Percentiles rank a stretch among this genome's conserved stretches.
Evolutionary conservation across 768 basidiomycete genomes (phyloP).

Genomic region (Postia placenta): DNA sequence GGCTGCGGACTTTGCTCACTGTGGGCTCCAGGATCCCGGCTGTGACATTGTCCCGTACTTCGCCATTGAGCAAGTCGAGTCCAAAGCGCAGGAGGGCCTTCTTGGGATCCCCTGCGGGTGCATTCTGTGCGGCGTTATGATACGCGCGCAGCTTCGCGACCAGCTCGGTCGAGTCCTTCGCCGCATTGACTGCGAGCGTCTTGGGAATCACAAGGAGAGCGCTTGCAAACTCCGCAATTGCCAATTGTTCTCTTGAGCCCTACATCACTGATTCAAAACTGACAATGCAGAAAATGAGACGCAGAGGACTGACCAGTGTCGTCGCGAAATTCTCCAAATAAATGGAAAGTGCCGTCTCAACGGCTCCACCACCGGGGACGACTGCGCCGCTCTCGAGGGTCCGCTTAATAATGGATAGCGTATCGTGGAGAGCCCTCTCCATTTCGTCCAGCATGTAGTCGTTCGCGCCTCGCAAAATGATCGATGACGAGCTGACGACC

Average conservation of each 20-base stretch:
- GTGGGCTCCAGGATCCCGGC: conserved; percentile 96
- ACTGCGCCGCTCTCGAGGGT: conserved; percentile 94
- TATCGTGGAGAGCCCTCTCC: conserved; percentile 95
- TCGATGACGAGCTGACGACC: conserved; percentile 87
- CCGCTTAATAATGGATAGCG: conserved; percentile 91
- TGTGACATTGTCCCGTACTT: conserved; percentile 89
- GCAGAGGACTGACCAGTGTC: conserved; percentile 68
- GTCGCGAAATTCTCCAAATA: conserved; percentile 99
- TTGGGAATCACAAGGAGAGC: conserved; percentile 94
- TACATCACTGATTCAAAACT: conserved; percentile 25
- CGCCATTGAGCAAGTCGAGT: conserved; percentile 89
- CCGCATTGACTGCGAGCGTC: conserved; percentile 94
- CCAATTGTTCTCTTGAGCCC: conserved; percentile 97
- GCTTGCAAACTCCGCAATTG: conserved; percentile 97
- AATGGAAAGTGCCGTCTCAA: conserved; percentile 94
- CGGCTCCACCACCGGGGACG: conserved; percentile 95
- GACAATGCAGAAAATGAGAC: background rate
- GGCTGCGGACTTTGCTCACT: conserved; percentile 92
- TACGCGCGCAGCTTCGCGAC: conserved; percentile 96
- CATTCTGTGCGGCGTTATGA: conserved; percentile 95
- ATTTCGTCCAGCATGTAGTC: conserved; percentile 99
- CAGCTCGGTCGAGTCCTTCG: conserved; percentile 96
- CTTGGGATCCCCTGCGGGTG: conserved; percentile 85
- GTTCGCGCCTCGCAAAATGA: conserved; percentile 93
- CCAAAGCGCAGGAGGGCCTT: conserved; percentile 89